phyloP scores from a whole-genome alignment of 805 yeast genomes.

The Pichia eremophila region DNA sequence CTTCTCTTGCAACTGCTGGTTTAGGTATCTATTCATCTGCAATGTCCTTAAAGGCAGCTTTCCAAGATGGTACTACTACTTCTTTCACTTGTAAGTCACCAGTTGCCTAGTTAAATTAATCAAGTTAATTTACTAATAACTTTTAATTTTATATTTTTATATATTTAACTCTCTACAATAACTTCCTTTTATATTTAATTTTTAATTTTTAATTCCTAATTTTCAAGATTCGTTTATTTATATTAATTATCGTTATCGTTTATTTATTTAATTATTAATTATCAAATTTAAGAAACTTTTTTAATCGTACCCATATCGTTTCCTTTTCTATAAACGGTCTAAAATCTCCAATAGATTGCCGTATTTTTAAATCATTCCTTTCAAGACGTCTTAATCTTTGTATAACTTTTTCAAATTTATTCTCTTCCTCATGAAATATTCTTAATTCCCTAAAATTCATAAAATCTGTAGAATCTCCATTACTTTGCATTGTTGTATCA shows the following conservation, averaged over 20 bases:
- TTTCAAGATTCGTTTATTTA: too few relatives aligned
- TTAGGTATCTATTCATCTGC: conserved; percentile 5
- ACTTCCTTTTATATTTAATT: not conserved
- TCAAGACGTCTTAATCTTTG: conserved; percentile 1
- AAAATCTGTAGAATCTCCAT: not conserved
- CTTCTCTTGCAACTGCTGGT: conserved; percentile 5
- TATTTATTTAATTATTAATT: too few relatives aligned
- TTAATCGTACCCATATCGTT: too few relatives aligned
- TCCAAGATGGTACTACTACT: conserved; percentile 1
- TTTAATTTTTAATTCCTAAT: not conserved
- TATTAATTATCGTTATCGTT: too few relatives aligned
- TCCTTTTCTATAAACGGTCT: not conserved
- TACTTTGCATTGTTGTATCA: not conserved
- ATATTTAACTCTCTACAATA: too few relatives aligned
- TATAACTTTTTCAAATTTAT: not conserved
- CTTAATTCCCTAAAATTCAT: not conserved
- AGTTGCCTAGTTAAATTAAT: not conserved
- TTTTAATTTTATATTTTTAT: too few relatives aligned
- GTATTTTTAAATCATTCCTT: not conserved
- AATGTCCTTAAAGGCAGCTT: conserved; percentile 4
- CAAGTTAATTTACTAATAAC: too few relatives aligned
- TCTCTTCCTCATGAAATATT: not conserved
- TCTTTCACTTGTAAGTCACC: conserved; percentile 7
- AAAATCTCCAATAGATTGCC: conserved; percentile 6
- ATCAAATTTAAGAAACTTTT: too few relatives aligned